Evolutionary conservation across 129 eudicot species (phyloP).

Genomic region (Artemisia argyi): DNA sequence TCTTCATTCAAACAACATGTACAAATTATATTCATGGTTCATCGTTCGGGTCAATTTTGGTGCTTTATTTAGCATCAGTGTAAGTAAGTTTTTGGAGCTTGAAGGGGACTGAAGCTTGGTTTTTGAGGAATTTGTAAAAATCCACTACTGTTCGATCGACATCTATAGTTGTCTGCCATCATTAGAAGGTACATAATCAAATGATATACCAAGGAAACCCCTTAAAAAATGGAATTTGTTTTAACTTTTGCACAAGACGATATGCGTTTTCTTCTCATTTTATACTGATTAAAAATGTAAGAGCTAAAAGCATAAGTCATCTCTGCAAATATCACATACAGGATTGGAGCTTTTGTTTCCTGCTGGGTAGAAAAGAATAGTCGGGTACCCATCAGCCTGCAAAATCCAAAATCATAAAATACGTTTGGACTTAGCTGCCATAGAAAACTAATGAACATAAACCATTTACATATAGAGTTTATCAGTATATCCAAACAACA

Average conservation of each 20-base stretch:
- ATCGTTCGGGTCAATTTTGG: slow-evolving; percentile 31
- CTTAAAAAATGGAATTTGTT: no score
- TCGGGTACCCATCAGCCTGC: no score
- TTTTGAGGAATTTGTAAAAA: slow-evolving; percentile 80
- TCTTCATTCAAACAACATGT: slow-evolving; percentile 1
- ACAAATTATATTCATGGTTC: slow-evolving; percentile 44
- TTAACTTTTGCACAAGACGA: no score
- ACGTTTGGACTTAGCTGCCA: no score
- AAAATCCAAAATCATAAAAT: no score
- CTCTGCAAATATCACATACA: slow-evolving; percentile 39
- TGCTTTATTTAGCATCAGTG: slow-evolving; percentile 41
- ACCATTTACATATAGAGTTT: no score
- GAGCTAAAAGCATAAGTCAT: not conserved
- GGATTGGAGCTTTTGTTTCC: slow-evolving; percentile 86
- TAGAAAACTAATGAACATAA: no score
- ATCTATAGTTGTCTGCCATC: slow-evolving; percentile 61
- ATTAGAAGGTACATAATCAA: not conserved
- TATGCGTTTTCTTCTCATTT: no score
- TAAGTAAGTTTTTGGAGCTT: slow-evolving; percentile 74
- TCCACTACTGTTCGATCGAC: slow-evolving; percentile 76
- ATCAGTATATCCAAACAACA: no score
- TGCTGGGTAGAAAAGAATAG: no score
- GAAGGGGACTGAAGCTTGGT: slow-evolving; percentile 76
- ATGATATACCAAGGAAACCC: not conserved
- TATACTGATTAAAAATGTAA: not conserved